These are phyloP conservation scores for Elsinoe fawcettii DNA, from an alignment of 2,329 filamentous ascomycete genomes.

Conservation along the genomic window DNA sequence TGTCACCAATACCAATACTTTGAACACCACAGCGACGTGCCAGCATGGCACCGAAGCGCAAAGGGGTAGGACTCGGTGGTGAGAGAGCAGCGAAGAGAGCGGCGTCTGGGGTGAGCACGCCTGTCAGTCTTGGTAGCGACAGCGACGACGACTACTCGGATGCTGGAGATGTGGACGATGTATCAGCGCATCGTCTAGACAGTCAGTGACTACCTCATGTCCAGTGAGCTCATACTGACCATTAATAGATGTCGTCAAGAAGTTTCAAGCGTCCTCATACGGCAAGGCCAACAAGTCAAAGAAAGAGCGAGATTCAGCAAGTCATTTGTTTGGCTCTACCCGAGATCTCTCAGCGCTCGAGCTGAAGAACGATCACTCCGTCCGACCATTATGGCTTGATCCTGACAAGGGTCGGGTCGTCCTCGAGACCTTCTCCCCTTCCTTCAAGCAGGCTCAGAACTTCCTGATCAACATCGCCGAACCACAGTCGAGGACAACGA, in stretches of 20 bases:
- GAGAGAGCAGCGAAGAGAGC: conserved; percentile 31
- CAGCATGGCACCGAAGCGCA: conserved; percentile 33
- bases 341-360: conserved; percentile 75
- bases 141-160: conserved; percentile 54
- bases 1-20: conserved; percentile 19
- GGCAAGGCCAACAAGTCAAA: conserved; percentile 39
- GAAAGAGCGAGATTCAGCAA: conserved; percentile 46
- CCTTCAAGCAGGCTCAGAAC: conserved; percentile 80
- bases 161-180: conserved; percentile 22
- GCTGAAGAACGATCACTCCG: conserved; percentile 80
- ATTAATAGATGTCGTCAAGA: conserved; percentile 39
- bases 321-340: conserved; percentile 46
- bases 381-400: conserved; percentile 90
- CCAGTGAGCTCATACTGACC: conserved; percentile 19
- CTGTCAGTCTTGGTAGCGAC: conserved; percentile 37
- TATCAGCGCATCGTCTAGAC: conserved; percentile 28
- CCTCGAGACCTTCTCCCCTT: conserved; percentile 84
- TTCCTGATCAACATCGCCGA: conserved; percentile 95
- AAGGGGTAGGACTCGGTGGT: conserved; percentile 31
- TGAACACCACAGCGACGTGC: background rate
- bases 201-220: conserved; percentile 28
- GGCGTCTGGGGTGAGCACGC: conserved; percentile 36
- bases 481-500: conserved; percentile 79
- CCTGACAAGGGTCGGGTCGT: conserved; percentile 79
- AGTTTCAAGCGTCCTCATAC: conserved; percentile 47